phyloP scores from a whole-genome alignment of 192 early-diverging fungal species.

The Rhizoclosmatium sp. region DNA sequence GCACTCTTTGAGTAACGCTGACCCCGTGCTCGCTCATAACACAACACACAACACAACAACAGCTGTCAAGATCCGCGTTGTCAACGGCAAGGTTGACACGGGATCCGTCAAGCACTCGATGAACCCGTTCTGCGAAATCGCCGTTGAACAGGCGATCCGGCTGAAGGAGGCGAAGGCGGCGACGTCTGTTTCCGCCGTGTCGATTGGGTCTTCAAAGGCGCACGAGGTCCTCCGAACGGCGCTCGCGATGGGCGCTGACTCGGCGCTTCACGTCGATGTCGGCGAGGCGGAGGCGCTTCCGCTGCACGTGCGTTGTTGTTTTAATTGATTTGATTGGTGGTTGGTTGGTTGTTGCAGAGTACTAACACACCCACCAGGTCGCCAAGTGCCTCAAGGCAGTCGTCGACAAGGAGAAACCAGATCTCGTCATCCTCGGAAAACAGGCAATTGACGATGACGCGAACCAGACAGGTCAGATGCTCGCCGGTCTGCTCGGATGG shows the following conservation, averaged over 20 bases:
- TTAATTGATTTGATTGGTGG: not conserved
- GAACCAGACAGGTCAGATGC: slow-evolving; percentile 98
- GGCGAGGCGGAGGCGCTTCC: slow-evolving; percentile 67
- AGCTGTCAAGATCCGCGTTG: slow-evolving; percentile 97
- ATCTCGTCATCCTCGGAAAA: slow-evolving; percentile 95
- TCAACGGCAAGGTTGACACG: slow-evolving; percentile 90
- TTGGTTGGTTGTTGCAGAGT: not conserved
- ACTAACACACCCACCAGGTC: slow-evolving; percentile 51
- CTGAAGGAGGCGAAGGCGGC: slow-evolving; percentile 86
- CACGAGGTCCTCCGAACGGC: slow-evolving; percentile 95
- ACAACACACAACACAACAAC: not conserved
- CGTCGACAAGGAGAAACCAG: slow-evolving; percentile 88
- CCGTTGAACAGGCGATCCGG: slow-evolving; percentile 94
- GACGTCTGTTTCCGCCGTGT: slow-evolving; percentile 87
- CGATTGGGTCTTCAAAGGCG: slow-evolving; percentile 86
- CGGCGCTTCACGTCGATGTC: slow-evolving; percentile 91
- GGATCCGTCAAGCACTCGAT: slow-evolving; percentile 78
- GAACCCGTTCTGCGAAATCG: slow-evolving; percentile 99
- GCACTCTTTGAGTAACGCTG: not conserved
- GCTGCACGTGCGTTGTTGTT: slow-evolving; percentile 71
- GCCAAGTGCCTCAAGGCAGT: slow-evolving; percentile 94
- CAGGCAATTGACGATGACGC: slow-evolving; percentile 99
- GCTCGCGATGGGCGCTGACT: slow-evolving; percentile 97
- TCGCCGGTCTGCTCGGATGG: slow-evolving; percentile 85
- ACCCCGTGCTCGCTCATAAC: not conserved